Evolutionary conservation across 2,329 filamentous ascomycete species (phyloP), one percentile per base, ranked within the genome.

Genomic region (Claviceps spartinae): DNA sequence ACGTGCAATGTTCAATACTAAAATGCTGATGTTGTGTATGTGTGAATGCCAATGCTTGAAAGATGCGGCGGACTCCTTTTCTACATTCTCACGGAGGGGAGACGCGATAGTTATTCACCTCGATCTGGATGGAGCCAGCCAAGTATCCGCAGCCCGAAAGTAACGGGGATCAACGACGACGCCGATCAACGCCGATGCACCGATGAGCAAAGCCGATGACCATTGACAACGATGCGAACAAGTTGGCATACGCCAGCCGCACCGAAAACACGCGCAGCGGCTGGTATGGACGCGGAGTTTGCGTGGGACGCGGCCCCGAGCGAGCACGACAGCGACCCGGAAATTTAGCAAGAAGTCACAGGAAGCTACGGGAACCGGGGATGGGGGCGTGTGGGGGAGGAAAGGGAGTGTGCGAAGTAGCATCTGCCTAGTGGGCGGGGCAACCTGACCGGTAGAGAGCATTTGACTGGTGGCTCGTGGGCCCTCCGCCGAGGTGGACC

Each of bases 301-400:
- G 47, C 43, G 62, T 56, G 54, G 30, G 56, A 58, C 58, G 60
- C 62, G 61, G 60, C 56, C 62, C 63, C 63, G 63, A 63, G 59
- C 56, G 61, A 59, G 55, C n/a, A 53, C 51, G 48, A 43, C 49
- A 47, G 54, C 51, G 48, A 43, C 49, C 50, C 52, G 34, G 48
- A 42, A 46, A 50, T 49, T 49, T 50, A 51, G 46, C 41, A 45
- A 48, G 43, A 34, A 34, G 9, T 34, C 30, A 34, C 30, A 34
- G 30, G 9, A 34, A 34, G 9, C 30, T 9, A 34, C 30, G 30
- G 30, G 30, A 30, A 30, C 8, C 8, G 8, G 26, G 26, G 26
- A 30, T 30, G 50, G 54, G 56, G 55, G 57, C 45, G 60, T 51
- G 52, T 48, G 43, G 40, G 20, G 53, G 52, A 53, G 54, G 38